Evolutionary conservation across 352 stramenopile species (phyloP), one percentile per base, ranked within the genome.

Genomic region (Plasmopara viticola): DNA sequence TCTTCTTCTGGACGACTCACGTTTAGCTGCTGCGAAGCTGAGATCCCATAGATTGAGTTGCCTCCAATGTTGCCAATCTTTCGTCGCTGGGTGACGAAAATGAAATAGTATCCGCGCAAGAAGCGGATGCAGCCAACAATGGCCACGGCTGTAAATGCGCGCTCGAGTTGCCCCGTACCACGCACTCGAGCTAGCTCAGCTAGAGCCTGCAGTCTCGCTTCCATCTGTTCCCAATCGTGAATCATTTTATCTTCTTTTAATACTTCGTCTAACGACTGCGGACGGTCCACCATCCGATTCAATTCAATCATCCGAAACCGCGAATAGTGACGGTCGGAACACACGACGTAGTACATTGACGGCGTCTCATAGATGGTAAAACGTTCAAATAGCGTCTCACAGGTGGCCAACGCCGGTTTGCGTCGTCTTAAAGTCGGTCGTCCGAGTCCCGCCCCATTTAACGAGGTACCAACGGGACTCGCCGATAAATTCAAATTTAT

Each of bases 101-200:
- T 98, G 20, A 99, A 87, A 72, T 99, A 99, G 70, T 98, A 99
- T 53, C 89, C 97, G 45, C 97, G 89, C 42, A 99, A 70, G 70
- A 99, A 99, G 17, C 94, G 91, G 41, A 99, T 90, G 57, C 98
- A 99, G 2, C 96, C 97, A 6, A 99, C 84, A 60, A 99, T 96
- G 13, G 95, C 96, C 39, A 98, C 97, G 0, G 94, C 96, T 38
- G 90, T 96, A 51, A 93, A 90, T 0, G 79, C 75, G 25, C 83
- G 75, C 29, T 76, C 57, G 8, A 93, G 53, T 10, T 75, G 64
- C 9, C 62, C 67, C 15, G 49, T 65, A 0, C 77, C 78, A 9
- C 46, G 60, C 0, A 68, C 51, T 5, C 64, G 60, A 0, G 74
- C 72, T 9, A 78, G 38, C 42, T 84, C 74, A 1, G 78, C 77